Percentiles rank a stretch among this genome's conserved stretches.
These are phyloP conservation scores for Cynara cardunculus DNA, from an alignment of 129 eudicot genomes.

Conservation along the genomic window DNA sequence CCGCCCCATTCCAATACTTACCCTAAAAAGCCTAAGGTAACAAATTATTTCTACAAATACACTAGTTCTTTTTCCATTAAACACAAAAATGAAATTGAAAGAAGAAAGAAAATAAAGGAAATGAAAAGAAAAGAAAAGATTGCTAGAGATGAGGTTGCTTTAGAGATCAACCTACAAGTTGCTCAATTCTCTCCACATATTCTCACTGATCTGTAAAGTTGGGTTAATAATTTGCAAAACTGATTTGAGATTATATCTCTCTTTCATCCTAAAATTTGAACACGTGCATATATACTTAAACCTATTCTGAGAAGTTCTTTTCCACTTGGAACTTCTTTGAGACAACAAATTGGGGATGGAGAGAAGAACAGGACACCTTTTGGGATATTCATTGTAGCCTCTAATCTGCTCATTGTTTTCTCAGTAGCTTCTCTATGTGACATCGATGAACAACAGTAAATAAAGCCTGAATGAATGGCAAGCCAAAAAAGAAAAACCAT, in stretches of 20 bases:
- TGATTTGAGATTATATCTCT: not conserved
- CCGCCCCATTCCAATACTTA: no score
- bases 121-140: not conserved
- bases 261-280: not conserved
- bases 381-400: not conserved
- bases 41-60: not conserved
- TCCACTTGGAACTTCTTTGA: not conserved
- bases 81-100: not conserved
- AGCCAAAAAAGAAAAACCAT: not conserved
- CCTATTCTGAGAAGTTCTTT: not conserved
- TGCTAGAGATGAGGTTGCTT: not conserved
- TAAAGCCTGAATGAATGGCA: not conserved
- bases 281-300: not conserved
- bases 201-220: not conserved
- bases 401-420: not conserved
- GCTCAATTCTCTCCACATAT: not conserved
- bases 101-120: not conserved
- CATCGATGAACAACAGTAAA: not conserved
- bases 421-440: not conserved
- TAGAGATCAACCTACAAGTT: not conserved
- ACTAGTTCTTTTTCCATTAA: not conserved
- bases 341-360: not conserved
- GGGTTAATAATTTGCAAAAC: not conserved
- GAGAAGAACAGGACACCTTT: not conserved
- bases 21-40: not conserved